phyloP scores from a whole-genome alignment of 2,329 filamentous ascomycete genomes.

The Thielaviopsis euricoi region DNA sequence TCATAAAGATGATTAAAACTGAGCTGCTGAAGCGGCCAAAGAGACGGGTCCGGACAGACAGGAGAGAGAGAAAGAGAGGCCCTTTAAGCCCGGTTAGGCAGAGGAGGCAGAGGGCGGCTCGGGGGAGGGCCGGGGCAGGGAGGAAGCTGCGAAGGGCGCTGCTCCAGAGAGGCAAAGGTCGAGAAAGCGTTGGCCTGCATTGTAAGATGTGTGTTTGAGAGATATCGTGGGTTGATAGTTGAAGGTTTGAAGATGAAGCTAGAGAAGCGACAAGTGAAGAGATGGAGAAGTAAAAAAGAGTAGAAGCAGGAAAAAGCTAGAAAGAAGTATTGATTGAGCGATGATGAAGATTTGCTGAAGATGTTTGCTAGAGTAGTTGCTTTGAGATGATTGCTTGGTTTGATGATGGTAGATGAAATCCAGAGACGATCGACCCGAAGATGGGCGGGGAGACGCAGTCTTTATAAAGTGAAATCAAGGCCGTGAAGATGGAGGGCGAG shows the following conservation, averaged over 20 bases:
- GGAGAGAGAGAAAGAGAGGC: neutral
- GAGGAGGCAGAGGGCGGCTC: conserved; percentile 46
- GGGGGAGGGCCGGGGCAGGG: conserved; percentile 51
- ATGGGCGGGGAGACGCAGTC: neutral
- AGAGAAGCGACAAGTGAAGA: conserved; percentile 2
- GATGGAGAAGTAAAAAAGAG: neutral
- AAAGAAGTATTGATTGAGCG: neutral
- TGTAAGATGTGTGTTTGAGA: conserved; percentile 11
- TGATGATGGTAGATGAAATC: neutral
- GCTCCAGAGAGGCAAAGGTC: conserved; percentile 20
- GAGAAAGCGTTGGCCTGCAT: conserved; percentile 8
- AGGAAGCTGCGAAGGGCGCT: conserved; percentile 49
- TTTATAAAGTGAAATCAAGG: neutral
- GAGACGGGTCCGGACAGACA: neutral
- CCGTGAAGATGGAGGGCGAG: neutral
- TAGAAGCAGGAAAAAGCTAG: neutral
- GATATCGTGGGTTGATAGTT: conserved; percentile 15
- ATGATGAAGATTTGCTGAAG: neutral
- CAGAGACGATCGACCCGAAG: neutral
- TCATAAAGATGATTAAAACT: conserved; percentile 40
- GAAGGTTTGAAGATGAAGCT: neutral
- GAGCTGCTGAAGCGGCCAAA: conserved; percentile 49
- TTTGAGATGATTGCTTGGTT: neutral
- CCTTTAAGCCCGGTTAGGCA: conserved; percentile 42
- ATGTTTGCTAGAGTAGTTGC: neutral